phyloP scores from a whole-genome alignment of 2,329 filamentous ascomycete species.

The Fusarium haematococcum region DNA sequence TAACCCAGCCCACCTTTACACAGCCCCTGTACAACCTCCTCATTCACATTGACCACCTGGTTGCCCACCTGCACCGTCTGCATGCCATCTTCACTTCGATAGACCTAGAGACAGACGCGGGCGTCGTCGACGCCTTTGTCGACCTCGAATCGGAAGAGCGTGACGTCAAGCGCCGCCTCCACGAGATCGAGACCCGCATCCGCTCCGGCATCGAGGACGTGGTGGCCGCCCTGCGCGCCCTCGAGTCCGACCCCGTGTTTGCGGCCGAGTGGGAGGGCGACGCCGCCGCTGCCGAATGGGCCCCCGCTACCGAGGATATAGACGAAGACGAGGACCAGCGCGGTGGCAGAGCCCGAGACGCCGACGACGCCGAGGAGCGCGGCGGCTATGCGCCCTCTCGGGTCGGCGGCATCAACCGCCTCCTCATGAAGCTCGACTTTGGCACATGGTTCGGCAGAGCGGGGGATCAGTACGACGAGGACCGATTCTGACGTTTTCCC shows the following conservation, averaged over 20 bases:
- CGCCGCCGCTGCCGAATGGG: constrained; percentile 25
- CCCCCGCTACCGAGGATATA: constrained; percentile 19
- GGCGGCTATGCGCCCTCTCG: constrained; percentile 74
- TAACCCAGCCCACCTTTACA: constrained; percentile 74
- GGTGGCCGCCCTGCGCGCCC: constrained; percentile 63
- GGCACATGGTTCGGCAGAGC: constrained; percentile 65
- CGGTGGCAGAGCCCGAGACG: constrained; percentile 49
- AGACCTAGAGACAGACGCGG: constrained; percentile 85
- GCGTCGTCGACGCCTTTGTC: constrained; percentile 80
- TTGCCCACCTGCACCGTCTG: constrained; percentile 80
- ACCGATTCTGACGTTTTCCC: constrained; percentile 15
- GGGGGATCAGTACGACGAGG: constrained; percentile 38
- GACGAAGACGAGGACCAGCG: constrained; percentile 16
- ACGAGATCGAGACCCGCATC: constrained; percentile 71
- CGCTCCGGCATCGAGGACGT: constrained; percentile 76
- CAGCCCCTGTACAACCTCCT: constrained; percentile 74
- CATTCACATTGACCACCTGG: constrained; percentile 82
- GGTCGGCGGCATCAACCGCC: constrained; percentile 82
- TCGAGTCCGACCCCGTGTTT: constrained; percentile 60
- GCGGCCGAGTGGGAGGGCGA: constrained; percentile 58
- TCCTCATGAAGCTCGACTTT: constrained; percentile 92
- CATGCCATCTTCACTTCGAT: constrained; percentile 81
- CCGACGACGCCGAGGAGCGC: constrained; percentile 51
- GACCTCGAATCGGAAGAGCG: constrained; percentile 79
- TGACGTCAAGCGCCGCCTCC: constrained; percentile 74